Evolutionary conservation across 1,284 basidiomycete species (phyloP).

Genomic region (Trametes sp.): DNA sequence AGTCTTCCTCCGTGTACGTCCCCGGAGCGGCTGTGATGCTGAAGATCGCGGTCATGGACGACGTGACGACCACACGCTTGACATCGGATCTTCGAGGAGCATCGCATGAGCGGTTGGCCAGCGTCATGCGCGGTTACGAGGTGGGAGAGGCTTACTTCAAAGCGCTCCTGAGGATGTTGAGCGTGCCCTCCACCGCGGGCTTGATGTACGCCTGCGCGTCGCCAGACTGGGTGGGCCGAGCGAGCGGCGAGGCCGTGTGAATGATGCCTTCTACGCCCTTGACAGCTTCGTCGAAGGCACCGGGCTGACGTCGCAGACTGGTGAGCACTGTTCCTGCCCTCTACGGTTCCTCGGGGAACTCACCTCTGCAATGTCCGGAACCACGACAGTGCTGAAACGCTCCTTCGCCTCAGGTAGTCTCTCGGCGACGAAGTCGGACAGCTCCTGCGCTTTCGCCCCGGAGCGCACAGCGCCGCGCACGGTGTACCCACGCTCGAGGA

Average conservation of each 20-base stretch:
- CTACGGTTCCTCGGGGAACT: no score
- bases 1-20: constrained; percentile 56
- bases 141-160: constrained; percentile 53
- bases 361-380: constrained; percentile 13
- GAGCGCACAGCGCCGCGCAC: constrained; percentile 66
- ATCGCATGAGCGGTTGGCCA: background rate
- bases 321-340: background rate
- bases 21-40: background rate
- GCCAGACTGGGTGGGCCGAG: constrained; percentile 34
- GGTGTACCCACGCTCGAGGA: constrained; percentile 51
- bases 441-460: constrained; percentile 51
- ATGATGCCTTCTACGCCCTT: constrained; percentile 50
- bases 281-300: constrained; percentile 50
- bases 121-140: background rate
- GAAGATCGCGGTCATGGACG: constrained; percentile 45
- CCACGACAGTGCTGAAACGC: constrained; percentile 53
- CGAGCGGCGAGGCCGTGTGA: constrained; percentile 54
- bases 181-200: constrained; percentile 41
- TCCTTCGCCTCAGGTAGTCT: constrained; percentile 45
- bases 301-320: constrained; percentile 29
- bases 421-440: constrained; percentile 55
- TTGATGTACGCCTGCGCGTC: constrained; percentile 43
- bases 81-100: background rate
- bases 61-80: constrained; percentile 68
- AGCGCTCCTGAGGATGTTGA: constrained; percentile 34